phyloP scores from a whole-genome alignment of 495 filamentous ascomycete genomes.

The Annulohypoxylon bovei region DNA sequence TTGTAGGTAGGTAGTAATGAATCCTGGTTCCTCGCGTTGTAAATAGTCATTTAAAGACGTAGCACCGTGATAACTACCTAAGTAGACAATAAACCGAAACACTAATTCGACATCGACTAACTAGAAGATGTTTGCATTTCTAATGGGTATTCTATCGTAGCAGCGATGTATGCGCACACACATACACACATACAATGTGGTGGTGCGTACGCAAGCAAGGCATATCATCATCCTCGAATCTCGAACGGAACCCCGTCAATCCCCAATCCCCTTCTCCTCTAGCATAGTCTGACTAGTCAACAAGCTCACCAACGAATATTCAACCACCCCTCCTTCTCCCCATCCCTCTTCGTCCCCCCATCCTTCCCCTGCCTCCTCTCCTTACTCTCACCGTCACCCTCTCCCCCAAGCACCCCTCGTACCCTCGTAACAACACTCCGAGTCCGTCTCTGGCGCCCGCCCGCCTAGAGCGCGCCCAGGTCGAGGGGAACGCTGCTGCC shows the following conservation, averaged over 20 bases:
- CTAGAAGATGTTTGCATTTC: slow-evolving; percentile 1
- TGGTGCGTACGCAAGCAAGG: background rate
- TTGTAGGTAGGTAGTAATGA: no score
- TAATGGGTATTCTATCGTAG: slow-evolving; percentile 25
- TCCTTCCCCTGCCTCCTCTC: background rate
- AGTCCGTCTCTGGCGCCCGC: slow-evolving; percentile 2
- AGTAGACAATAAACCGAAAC: background rate
- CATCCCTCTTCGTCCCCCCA: background rate
- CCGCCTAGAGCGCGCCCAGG: slow-evolving; percentile 61
- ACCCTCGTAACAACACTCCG: background rate
- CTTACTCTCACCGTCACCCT: background rate
- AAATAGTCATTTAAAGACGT: no score
- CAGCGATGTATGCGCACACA: background rate
- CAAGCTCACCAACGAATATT: slow-evolving; percentile 15
- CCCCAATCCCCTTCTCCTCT: background rate
- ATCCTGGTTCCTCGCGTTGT: no score
- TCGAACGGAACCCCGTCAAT: background rate
- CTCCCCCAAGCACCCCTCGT: background rate
- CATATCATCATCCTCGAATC: background rate
- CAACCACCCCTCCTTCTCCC: slow-evolving; percentile 27
- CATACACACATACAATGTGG: background rate
- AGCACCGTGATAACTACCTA: background rate
- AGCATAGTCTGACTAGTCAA: background rate
- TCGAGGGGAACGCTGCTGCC: slow-evolving; percentile 95
- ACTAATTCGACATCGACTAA: background rate